Base-by-base conservation (phyloP, 164 flowering plant species). In the Vitis cinerea region DNA sequence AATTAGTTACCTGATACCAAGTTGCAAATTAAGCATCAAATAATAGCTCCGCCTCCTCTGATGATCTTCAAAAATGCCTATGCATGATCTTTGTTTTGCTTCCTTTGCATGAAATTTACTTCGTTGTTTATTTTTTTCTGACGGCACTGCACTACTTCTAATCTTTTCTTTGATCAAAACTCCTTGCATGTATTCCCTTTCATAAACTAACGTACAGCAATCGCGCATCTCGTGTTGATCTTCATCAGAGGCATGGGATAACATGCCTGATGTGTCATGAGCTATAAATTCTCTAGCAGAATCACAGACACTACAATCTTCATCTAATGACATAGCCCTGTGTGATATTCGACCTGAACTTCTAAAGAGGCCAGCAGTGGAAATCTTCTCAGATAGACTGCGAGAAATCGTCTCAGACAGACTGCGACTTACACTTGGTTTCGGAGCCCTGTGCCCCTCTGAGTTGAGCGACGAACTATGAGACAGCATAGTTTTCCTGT, bases 151-250 rank as follows among this genome's bases (percentile, higher is more conserved):
- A 64, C 74, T 67, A 59, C 73, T 79, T 67, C 67, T 80, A 59
- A 79, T 59, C 56, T 58, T 76, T 78, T 95, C 96, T 71, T 82
- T 84, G 17, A 88, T 83, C 72, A 92, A 71, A 63, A 95, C 87
- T 68, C 99, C 99, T 83, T 94, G 97, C 88, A 88, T 81, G 72
- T 94, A 94, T 69, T 94, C 99, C 81, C 94, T 89, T 71, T 87
- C 97, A 76, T 85, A 88, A 27, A 85, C 88, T 53, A 82, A 47
- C 60, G 67, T 51, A 61, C 62, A 59, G 10, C 57, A 65, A 29
- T 82, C 86, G 69, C 67, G 72, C 61, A 51, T 63, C 68, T 78
- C 88, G 54, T 15, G 56, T 79, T 76, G 77, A 67, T 62, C 83
- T 66, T 73, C 85, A 59, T 75, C 72, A 51, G 81, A 79, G 31